Base-by-base conservation (phyloP, 768 basidiomycete species). In the Ramaria rubella region DNA sequence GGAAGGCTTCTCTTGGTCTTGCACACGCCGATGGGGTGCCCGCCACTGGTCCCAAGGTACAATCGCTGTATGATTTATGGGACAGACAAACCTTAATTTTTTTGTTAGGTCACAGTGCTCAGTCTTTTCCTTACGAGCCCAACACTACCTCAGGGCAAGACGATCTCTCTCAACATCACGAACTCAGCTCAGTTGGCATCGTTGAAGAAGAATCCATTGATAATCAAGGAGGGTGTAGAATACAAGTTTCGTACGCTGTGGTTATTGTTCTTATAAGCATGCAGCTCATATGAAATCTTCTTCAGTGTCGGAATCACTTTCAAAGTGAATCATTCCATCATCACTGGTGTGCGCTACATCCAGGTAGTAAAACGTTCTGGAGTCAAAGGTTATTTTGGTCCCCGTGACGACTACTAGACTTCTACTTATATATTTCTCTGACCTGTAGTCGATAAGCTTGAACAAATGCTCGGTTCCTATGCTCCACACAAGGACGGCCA, bases 381-480 rank as follows among this genome's bases (percentile, higher is more conserved):
- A 7, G 30, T 94, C 31, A 84, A 74, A 70, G 87, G 94, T 91
- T 60, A 61, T 62, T 59, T 38, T 52, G 27, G 27, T 57, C 44
- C 61, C 50, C 51, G 24, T 49, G 5, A 11, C 27, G 6, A 23
- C 26, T 42, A 36, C 5, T n/a, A 55, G 17, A 33, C 46, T 52
- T 34, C 43, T 43, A 56, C 54, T 45, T 55, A 51, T 29, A 57
- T 55, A 23, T 40, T n/a, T 29, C 43, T 55, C 19, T 31, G 54
- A 9, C 55, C 6, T 26, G 11, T 65, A 94, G 94, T 95, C 64
- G 95, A 95, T 71, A 95, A 87, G 69, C 68, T 90, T 64, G 92
- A 94, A 67, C 81, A 87, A 63, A 97, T 98, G 95, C 79, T 97
- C 21, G 95, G 95, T 17, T 94, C 91, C 3, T 96, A 93, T 68